Base-by-base conservation (phyloP, 2,329 filamentous ascomycete species). In the Fusarium phyllophilum region DNA sequence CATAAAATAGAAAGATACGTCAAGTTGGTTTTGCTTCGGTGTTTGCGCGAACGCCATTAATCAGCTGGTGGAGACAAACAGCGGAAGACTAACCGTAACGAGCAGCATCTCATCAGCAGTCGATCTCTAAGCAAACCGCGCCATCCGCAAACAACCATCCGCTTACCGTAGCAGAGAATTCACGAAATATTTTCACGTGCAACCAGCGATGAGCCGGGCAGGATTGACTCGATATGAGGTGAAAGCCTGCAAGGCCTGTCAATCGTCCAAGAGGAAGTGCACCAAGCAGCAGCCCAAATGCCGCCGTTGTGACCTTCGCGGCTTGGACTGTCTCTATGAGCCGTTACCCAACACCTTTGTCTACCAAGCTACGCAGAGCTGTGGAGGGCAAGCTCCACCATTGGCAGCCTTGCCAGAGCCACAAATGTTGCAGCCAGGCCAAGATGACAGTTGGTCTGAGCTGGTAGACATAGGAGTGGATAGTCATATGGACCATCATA, bases 281-380 rank as follows among this genome's bases (percentile, higher is more conserved):
- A 70, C 61, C 5, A 75, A 63, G n/a, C 63, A 73, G 33, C 58
- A 68, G 13, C 75, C 75, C 11, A 51, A 44, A 39, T 76, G 74
- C 34, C 70, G 45, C 6, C 67, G 74, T n/a, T 75, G 73, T 38
- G 62, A 67, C 9, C 52, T 66, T n/a, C 73, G 68, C 18, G 65
- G 55, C 22, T n/a, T 75, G 41, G 14, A 45, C 11, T 75, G 74
- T 41, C 54, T 78, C 1, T 81, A 81, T 34, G 65, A 67, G 26
- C 52, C 61, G 12, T 34, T 41, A n/a, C 69, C 60, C 39, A 59
- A 54, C 5, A 73, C 45, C 38, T 39, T 73, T 26, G 13, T 73
- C 22, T 73, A 73, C 8, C 60, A 58, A 15, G 42, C 64, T 17
- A 22, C 51, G 24, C 42, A 59, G 5, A 18, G 34, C 7, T 36